Conservation (phyloP, 345 rosid genomes). For the Bruguiera gymnorhiza region DNA sequence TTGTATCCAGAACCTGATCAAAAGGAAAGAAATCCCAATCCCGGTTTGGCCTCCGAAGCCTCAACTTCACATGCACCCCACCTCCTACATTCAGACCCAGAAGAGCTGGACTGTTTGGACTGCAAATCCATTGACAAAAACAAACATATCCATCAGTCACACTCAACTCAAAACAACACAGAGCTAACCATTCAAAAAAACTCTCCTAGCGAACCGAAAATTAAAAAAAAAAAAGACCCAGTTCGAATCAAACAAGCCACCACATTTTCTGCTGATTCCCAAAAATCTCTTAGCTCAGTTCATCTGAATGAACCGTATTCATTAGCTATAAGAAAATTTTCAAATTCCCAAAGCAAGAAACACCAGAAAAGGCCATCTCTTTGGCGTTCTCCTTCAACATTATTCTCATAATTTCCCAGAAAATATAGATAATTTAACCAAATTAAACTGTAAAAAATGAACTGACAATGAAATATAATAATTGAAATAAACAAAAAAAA, state of each 20-base stretch:
- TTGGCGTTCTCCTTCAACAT: neutral
- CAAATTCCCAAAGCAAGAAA: neutral
- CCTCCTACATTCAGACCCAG: conserved; percentile 76
- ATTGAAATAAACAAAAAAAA: neutral
- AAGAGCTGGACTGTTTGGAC: conserved; percentile 65
- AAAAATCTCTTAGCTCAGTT: too few species aligned
- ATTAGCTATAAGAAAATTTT: too few species aligned
- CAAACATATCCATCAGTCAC: neutral
- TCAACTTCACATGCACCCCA: conserved; percentile 67
- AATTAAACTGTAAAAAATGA: too few species aligned
- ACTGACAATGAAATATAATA: neutral
- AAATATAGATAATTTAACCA: too few species aligned
- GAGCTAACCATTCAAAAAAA: neutral
- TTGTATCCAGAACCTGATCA: conserved; percentile 75
- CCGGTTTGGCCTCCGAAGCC: conserved; percentile 67
- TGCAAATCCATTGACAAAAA: conserved; percentile 19
- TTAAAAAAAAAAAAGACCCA: too few species aligned
- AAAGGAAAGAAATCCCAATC: conserved; percentile 64
- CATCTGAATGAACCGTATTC: too few species aligned
- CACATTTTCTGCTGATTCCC: too few species aligned
- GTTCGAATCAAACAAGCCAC: too few species aligned
- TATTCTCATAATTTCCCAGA: too few species aligned
- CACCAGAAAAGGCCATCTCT: neutral
- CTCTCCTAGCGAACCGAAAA: too few species aligned
- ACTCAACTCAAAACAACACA: neutral